A percentile compares a stretch with the other conserved stretches of the same genome.
Conservation (phyloP, 768 basidiomycete genomes). For the Lactarius hengduanensis region DNA sequence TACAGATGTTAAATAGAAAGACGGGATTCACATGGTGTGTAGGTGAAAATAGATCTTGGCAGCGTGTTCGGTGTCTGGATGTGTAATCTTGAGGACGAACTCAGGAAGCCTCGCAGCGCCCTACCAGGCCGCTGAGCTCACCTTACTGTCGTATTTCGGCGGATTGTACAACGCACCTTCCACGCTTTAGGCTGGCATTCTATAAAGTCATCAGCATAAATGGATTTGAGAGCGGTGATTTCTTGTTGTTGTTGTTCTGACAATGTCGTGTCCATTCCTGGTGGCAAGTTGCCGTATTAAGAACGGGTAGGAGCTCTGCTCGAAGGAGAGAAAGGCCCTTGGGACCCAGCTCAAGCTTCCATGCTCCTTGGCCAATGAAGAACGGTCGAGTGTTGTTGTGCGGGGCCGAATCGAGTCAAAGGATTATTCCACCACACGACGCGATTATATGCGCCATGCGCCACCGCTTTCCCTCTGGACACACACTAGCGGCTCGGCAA, state of each 20-base stretch:
- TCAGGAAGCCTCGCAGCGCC: slow-evolving; percentile 68
- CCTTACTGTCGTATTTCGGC: slow-evolving; percentile 5
- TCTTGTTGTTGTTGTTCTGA: slow-evolving; percentile 63
- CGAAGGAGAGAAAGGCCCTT: slow-evolving; percentile 61
- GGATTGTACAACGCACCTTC: slow-evolving; percentile 53
- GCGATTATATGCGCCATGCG: slow-evolving; percentile 1
- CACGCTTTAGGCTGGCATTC: slow-evolving; percentile 75
- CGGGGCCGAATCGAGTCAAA: not conserved
- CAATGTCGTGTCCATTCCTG: slow-evolving; percentile 66
- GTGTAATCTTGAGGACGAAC: slow-evolving; percentile 70
- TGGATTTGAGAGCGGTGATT: slow-evolving; percentile 76
- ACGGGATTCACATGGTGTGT: slow-evolving; percentile 60
- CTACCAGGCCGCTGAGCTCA: slow-evolving; percentile 38
- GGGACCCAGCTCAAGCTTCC: slow-evolving; percentile 77
- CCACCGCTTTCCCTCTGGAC: not conserved
- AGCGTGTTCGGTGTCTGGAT: slow-evolving; percentile 58
- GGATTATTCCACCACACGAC: not conserved
- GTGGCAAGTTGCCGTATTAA: slow-evolving; percentile 13
- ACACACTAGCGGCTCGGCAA: not conserved
- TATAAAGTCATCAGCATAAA: slow-evolving; percentile 76
- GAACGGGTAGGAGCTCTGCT: slow-evolving; percentile 38
- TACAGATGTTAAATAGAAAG: slow-evolving; percentile 3
- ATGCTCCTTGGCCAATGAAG: slow-evolving; percentile 39
- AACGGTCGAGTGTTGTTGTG: not conserved
- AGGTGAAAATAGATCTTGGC: slow-evolving; percentile 63